Evolutionary conservation across 192 early-diverging fungal genomes (phyloP).

Genomic region (Pecoramyces ruminantium): DNA sequence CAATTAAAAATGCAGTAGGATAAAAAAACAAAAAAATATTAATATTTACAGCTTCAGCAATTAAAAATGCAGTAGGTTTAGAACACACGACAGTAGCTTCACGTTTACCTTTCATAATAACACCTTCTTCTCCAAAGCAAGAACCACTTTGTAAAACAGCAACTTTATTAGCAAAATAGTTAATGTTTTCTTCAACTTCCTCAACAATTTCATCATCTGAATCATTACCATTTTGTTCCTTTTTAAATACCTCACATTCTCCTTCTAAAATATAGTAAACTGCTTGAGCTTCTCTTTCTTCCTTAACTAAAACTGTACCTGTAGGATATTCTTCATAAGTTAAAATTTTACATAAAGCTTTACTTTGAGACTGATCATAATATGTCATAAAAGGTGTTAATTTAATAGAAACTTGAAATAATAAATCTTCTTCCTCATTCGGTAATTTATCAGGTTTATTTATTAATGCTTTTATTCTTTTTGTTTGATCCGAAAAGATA

Average conservation of each 20-base stretch:
- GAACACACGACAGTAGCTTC: not conserved
- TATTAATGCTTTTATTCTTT: not conserved
- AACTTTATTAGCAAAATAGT: not conserved
- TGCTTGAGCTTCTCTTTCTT: not conserved
- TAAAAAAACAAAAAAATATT: no score
- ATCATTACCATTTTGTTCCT: not conserved
- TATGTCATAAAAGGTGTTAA: not conserved
- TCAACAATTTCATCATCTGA: not conserved
- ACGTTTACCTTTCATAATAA: not conserved
- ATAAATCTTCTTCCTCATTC: not conserved
- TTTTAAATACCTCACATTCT: not conserved
- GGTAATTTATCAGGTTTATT: not conserved
- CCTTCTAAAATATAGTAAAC: not conserved
- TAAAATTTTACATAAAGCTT: not conserved
- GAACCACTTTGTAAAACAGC: not conserved
- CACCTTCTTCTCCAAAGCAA: not conserved
- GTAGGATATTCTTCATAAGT: not conserved
- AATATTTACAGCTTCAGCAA: not conserved
- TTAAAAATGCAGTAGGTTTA: not conserved
- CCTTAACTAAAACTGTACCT: not conserved
- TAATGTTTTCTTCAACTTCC: not conserved
- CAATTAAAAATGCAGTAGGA: not conserved
- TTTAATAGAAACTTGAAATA: not conserved
- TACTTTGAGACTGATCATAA: not conserved
- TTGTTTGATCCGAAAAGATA: not conserved